These are phyloP conservation scores for Cystoisospora suis DNA, from an alignment of 169 alveolate genomes.

Conservation along the genomic window DNA sequence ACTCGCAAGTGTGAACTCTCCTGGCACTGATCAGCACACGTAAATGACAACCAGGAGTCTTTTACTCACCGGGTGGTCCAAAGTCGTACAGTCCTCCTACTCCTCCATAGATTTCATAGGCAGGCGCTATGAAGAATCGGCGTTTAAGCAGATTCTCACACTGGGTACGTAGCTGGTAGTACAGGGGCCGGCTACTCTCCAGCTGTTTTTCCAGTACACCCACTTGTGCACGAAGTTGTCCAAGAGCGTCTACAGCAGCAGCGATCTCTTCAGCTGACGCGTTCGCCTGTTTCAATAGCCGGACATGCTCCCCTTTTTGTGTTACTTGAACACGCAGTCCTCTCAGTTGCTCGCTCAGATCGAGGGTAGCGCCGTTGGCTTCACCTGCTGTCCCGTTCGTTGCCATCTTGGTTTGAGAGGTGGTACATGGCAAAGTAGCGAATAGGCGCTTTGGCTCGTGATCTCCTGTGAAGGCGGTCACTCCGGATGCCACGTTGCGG, in stretches of 20 bases:
- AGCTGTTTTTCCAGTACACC: conserved; percentile 20
- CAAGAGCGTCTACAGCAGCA: neutral
- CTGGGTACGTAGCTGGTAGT: conserved; percentile 18
- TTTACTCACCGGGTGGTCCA: conserved; percentile 39
- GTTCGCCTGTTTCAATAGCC: conserved; percentile 29
- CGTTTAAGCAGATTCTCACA: conserved; percentile 85
- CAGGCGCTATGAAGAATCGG: conserved; percentile 86
- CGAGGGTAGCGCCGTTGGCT: neutral
- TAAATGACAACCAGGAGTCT: too few relatives aligned
- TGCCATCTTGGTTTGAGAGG: neutral
- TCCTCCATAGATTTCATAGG: conserved; percentile 92
- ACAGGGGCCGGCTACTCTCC: conserved; percentile 14
- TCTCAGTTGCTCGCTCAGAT: neutral
- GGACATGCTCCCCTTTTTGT: conserved; percentile 17
- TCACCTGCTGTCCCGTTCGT: neutral
- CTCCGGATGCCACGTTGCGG: too few relatives aligned
- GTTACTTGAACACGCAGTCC: conserved; percentile 17
- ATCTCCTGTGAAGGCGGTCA: too few relatives aligned
- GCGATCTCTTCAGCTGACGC: conserved; percentile 17
- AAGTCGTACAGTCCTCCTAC: conserved; percentile 86
- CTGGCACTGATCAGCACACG: too few relatives aligned
- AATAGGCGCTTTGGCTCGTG: too few relatives aligned
- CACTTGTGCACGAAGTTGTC: conserved; percentile 6
- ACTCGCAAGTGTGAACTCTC: too few relatives aligned
- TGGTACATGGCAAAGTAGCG: too few relatives aligned